These are phyloP conservation scores for Apiospora saccharicola DNA, from an alignment of 2,329 filamentous ascomycete genomes.

Conservation along the genomic window DNA sequence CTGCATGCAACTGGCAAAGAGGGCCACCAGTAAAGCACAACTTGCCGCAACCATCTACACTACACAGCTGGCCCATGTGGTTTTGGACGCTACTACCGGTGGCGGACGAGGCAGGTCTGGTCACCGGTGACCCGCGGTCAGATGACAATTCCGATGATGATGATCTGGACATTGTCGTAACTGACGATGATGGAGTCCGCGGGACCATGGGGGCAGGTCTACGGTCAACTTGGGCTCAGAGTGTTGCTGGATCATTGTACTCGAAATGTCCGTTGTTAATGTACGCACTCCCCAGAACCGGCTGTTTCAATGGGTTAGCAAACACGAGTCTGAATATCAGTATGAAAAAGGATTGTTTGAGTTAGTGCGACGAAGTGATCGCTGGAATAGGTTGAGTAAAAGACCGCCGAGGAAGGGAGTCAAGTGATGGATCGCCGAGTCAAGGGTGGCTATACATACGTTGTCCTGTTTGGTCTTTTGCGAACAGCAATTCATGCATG, in stretches of 20 bases:
- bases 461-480: neutral
- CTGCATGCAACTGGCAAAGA: slow-evolving; percentile 3
- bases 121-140: slow-evolving; percentile 12
- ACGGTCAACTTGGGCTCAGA: slow-evolving; percentile 11
- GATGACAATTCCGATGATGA: slow-evolving; percentile 9
- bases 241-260: slow-evolving; percentile 12
- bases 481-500: neutral
- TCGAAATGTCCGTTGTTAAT: neutral
- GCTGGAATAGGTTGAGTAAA: neutral
- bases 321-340: neutral
- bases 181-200: neutral
- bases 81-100: neutral
- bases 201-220: slow-evolving; percentile 16
- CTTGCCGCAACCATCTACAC: slow-evolving; percentile 1
- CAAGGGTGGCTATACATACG: slow-evolving; percentile 7
- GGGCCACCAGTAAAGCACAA: slow-evolving; percentile 12
- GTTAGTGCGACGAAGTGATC: slow-evolving; percentile 6
- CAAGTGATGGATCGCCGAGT: neutral
- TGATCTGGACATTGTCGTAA: slow-evolving; percentile 12
- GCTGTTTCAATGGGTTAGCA: neutral
- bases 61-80: slow-evolving; percentile 11
- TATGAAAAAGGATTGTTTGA: neutral
- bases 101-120: neutral
- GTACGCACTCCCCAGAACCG: neutral
- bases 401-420: neutral